A percentile compares a stretch with the other conserved stretches of the same genome.
Conservation (phyloP, 176 grass and related monocot genomes). For the Themeda triandra region DNA sequence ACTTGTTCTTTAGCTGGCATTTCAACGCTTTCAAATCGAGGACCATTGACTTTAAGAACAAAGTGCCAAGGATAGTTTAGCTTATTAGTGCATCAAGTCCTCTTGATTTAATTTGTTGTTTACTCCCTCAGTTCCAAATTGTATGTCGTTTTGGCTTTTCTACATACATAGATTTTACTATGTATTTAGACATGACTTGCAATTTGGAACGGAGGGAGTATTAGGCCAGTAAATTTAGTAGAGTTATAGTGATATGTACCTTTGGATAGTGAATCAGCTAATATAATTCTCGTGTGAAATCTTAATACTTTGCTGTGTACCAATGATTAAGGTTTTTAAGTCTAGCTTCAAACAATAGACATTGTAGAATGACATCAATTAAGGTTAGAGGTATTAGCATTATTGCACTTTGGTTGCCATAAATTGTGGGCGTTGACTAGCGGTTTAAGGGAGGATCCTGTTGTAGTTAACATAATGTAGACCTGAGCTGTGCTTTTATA, state of each 20-base stretch:
- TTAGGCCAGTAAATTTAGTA: background rate
- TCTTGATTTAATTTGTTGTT: background rate
- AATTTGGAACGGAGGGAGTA: background rate
- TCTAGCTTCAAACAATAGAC: background rate
- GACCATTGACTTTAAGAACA: background rate
- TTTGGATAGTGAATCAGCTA: background rate
- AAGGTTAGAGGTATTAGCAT: background rate
- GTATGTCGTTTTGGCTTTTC: background rate
- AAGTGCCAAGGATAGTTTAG: background rate
- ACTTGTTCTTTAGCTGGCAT: constrained; percentile 18
- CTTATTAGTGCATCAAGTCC: background rate
- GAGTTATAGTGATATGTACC: background rate
- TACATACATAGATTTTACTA: background rate
- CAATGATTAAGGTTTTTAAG: background rate
- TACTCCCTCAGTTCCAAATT: background rate
- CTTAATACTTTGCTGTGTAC: background rate
- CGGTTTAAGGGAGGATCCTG: background rate
- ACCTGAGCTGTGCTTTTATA: background rate
- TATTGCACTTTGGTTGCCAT: background rate
- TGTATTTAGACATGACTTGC: background rate
- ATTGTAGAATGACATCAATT: background rate
- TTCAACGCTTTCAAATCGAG: background rate
- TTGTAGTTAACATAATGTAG: background rate
- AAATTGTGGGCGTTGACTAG: background rate
- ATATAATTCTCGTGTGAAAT: background rate